Conservation (phyloP, 148 eudicot genomes). For the Rhododendron williamsianum region DNA sequence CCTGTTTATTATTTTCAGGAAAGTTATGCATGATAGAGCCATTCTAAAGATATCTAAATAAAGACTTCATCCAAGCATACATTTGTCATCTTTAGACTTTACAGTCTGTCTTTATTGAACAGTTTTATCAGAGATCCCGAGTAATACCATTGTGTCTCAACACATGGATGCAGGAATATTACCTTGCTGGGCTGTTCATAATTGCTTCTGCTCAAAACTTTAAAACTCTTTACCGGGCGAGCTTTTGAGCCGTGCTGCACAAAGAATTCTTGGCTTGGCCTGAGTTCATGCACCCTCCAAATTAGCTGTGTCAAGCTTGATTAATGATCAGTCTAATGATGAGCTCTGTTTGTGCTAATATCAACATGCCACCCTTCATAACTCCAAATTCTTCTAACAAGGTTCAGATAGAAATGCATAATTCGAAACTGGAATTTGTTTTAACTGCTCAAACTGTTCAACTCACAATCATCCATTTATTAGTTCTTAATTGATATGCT, state of each 20-base stretch:
- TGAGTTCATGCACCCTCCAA: not conserved
- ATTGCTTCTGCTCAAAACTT: not conserved
- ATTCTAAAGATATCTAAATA: not conserved
- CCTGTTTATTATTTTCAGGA: not conserved
- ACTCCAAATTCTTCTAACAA: not conserved
- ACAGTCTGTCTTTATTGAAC: not conserved
- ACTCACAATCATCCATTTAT: not conserved
- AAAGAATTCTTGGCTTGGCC: not conserved
- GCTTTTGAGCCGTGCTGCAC: not conserved
- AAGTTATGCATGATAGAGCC: not conserved
- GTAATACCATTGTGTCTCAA: not conserved
- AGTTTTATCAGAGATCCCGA: not conserved
- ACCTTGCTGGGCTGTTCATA: not conserved
- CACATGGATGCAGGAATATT: not conserved
- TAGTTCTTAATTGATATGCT: not conserved
- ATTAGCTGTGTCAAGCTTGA: not conserved
- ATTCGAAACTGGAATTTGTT: not conserved
- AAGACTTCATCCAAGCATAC: not conserved
- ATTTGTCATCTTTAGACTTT: not conserved
- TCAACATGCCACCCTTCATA: not conserved
- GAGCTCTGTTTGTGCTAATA: not conserved
- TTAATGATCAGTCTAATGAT: not conserved
- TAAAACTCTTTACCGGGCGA: not conserved
- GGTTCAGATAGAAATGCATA: not conserved
- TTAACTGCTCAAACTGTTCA: not conserved